Base-by-base conservation (phyloP, 148 eudicot genomes). In the Rheum nobile region DNA sequence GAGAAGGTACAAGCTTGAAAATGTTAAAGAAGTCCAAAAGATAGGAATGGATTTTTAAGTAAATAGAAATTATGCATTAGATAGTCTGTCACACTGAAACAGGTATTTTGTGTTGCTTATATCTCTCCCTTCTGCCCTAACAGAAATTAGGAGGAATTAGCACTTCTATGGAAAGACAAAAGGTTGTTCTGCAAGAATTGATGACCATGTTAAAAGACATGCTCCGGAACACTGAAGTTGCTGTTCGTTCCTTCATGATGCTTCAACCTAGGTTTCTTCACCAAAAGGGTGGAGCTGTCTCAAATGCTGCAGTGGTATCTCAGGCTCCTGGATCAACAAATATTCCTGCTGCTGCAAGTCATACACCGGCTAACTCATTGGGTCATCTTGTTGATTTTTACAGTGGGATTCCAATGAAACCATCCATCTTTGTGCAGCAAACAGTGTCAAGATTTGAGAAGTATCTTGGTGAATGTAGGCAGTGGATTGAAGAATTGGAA, bases 401-500 rank as follows among this genome's bases (percentile, higher is more conserved):
- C 77, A 87, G 86, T 79, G 96, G 99, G 75, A 73, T 95, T 19
- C 93, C 99, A 0, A 88, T 78, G 80, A 91, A 95, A 83, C 97
- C 99, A 70, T 90, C 99, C 61, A 91, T 88, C 0, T 95, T 88
- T 84, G 73, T 88, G 77, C 87, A 84, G 75, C 88, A 92, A 77
- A 91, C 99, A 78, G 89, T 95, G 75, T 77, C 81, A 68, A 88
- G 94, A 80, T 95, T 95, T 82, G 94, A 91, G 85, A 90, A 88
- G 83, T 84, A 87, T 77, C 79, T 95, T 16, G 85, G 76, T 41
- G 94, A 90, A 73, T 91, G 94, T 75, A 91, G 87, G 42, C 97
- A 92, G 81, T 92, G 92, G 99, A 78, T 95, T 79, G 94, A 95
- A 82, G 99, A 95, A 81, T 79, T 92, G 73, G 99, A 95, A 82